Percentiles rank a stretch among this genome's conserved stretches.
phyloP scores from a whole-genome alignment of 257 asterid species.

The Nemophila menziesii region DNA sequence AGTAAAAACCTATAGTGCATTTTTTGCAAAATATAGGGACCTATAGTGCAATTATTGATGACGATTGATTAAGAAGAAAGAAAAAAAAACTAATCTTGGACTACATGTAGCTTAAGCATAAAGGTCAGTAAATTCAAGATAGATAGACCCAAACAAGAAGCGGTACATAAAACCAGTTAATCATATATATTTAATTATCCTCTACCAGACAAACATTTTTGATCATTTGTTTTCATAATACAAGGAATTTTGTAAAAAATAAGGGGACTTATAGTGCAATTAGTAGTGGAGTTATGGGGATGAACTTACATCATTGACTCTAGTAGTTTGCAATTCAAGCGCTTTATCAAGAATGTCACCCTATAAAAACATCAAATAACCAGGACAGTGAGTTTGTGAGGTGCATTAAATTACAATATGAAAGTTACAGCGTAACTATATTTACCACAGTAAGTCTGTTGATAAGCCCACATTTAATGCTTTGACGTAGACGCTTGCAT shows the following conservation, averaged over 20 bases:
- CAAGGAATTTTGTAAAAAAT: too few relatives aligned
- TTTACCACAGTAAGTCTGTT: conserved; percentile 87
- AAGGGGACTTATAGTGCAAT: not conserved
- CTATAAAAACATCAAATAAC: conserved; percentile 33
- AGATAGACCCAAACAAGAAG: not conserved
- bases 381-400: conserved; percentile 6
- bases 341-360: conserved; percentile 98
- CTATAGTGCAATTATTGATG: too few relatives aligned
- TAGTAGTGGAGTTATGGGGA: not conserved
- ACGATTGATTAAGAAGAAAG: too few relatives aligned
- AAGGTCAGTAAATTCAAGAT: not conserved
- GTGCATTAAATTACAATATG: conserved; percentile 6
- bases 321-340: conserved; percentile 72
- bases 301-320: conserved; percentile 82
- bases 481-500: conserved; percentile 97
- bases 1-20: too few relatives aligned
- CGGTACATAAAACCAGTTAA: not conserved
- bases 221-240: too few relatives aligned
- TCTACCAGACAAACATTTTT: too few relatives aligned
- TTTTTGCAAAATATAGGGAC: too few relatives aligned
- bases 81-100: too few relatives aligned
- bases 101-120: not conserved
- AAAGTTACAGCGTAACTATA: conserved; percentile 8
- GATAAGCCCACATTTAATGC: conserved; percentile 91
- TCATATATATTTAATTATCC: not conserved